Conservation (phyloP, 805 yeast genomes). For the Spathaspora boniae region DNA sequence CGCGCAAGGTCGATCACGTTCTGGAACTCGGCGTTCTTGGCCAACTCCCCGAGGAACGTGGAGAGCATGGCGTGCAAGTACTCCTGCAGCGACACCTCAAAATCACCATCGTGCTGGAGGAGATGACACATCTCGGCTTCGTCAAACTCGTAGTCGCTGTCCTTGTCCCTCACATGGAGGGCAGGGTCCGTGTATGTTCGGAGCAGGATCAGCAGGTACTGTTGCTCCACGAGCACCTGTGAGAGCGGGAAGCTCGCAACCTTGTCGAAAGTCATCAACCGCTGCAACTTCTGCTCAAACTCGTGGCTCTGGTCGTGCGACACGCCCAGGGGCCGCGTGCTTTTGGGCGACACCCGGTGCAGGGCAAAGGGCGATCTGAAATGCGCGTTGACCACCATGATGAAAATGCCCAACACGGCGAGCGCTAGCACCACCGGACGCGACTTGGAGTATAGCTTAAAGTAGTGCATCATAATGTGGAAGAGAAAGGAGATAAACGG, state of each 20-base stretch:
- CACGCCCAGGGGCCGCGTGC: too few relatives aligned
- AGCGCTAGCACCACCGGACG: too few relatives aligned
- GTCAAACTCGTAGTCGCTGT: constrained; percentile 10
- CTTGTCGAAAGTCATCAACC: constrained; percentile 3
- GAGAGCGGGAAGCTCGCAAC: constrained; percentile 10
- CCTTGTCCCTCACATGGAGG: constrained; percentile 6
- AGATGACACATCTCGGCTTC: constrained; percentile 13
- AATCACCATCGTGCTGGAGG: constrained; percentile 10
- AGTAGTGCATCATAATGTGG: too few relatives aligned
- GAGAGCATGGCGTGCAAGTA: constrained; percentile 17
- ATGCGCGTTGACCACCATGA: too few relatives aligned
- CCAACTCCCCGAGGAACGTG: constrained; percentile 10
- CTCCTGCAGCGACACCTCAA: constrained; percentile 14
- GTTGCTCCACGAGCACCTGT: constrained; percentile 1
- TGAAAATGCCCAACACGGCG: too few relatives aligned
- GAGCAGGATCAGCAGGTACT: constrained; percentile 4
- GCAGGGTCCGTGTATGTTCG: constrained; percentile 18
- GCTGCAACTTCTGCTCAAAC: constrained; percentile 4
- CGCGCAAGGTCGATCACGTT: constrained; percentile 15
- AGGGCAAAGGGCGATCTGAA: too few relatives aligned
- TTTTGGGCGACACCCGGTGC: too few relatives aligned
- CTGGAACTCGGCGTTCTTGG: constrained; percentile 7
- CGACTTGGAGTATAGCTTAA: too few relatives aligned
- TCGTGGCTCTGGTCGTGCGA: too few relatives aligned
- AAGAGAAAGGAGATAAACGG: too few relatives aligned